Base-by-base conservation (phyloP, 768 basidiomycete genomes). In the Cystobasidiopsis lactophilus region DNA sequence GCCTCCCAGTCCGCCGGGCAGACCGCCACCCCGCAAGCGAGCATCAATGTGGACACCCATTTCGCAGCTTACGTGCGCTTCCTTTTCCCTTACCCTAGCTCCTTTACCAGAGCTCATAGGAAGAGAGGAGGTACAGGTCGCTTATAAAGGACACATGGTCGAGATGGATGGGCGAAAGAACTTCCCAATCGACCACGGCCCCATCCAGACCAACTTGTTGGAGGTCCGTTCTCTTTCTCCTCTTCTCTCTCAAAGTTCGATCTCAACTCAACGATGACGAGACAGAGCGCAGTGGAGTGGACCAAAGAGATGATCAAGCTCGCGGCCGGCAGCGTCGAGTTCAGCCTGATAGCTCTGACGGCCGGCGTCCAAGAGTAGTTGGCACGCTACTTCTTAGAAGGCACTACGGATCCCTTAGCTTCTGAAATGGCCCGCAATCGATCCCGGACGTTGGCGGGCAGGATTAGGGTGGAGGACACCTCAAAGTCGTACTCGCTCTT, bases 11-110 rank as follows among this genome's bases (percentile, higher is more conserved):
- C 70, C 0, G 63, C 74, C 0, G 85, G 84, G 7, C 85, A 91
- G 67, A 76, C 76, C 3, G 53, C 61, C 1, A 71, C 78, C 0
- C 78, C 82, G 2, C 54, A 50, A 9, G 65, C 67, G 1, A 70
- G 82, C 58, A 68, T 77, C 5, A 70, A 83, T 35, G 81, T 80
- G 0, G 72, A 82, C 59, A 69, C 85, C 9, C 89, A 93, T 66
- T 95, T 88, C 59, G 82, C 80, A 1, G 78, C 79, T 62, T 95
- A 91, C 61, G 76, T 93, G 31, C n/a, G n/a, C n/a, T n/a, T n/a
- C n/a, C n/a, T n/a, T n/a, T n/a, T n/a, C n/a, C n/a, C n/a, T n/a
- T n/a, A n/a, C n/a, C n/a, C n/a, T n/a, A n/a, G n/a, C n/a, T n/a
- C n/a, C n/a, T n/a, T n/a, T n/a, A n/a, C n/a, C n/a, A n/a, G n/a